These are phyloP conservation scores for Trichosporon coremiiforme DNA, from an alignment of 1,284 basidiomycete genomes.

Conservation along the genomic window DNA sequence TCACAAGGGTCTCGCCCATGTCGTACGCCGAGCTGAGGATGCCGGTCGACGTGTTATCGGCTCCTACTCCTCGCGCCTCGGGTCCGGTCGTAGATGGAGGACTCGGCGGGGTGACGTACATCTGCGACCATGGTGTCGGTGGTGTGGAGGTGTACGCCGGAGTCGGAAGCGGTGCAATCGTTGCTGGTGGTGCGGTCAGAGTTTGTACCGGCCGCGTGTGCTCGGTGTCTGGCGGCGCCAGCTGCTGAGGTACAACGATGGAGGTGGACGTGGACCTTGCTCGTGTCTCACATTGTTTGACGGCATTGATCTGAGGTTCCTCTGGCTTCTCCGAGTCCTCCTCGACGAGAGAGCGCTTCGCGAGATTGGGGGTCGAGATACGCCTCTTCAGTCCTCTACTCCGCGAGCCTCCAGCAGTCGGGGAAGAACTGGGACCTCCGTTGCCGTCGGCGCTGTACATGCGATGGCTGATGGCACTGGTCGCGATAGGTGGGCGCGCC, in stretches of 20 bases:
- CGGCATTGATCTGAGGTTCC: constrained; percentile 19
- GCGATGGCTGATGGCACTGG: constrained; percentile 25
- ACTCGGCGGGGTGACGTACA: constrained; percentile 34
- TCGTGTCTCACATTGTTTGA: constrained; percentile 38
- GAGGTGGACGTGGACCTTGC: constrained; percentile 52
- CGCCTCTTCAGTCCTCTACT: constrained; percentile 44
- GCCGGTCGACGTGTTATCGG: background rate
- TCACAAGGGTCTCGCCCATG: constrained; percentile 40
- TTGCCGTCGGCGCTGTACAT: constrained; percentile 23
- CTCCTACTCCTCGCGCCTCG: background rate
- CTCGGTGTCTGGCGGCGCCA: constrained; percentile 10
- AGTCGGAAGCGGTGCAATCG: constrained; percentile 24
- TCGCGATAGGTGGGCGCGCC: constrained; percentile 31
- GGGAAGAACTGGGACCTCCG: constrained; percentile 19
- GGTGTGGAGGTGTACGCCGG: constrained; percentile 19
- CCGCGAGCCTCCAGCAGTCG: constrained; percentile 19
- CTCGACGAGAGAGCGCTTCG: constrained; percentile 23
- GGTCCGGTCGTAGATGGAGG: constrained; percentile 25
- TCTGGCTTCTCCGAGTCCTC: constrained; percentile 31
- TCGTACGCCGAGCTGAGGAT: constrained; percentile 42
- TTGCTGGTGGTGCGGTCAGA: constrained; percentile 19
- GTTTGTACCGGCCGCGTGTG: constrained; percentile 26
- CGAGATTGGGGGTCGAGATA: constrained; percentile 46
- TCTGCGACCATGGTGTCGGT: constrained; percentile 28
- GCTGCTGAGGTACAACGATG: constrained; percentile 41